Evolutionary conservation across 345 rosid genomes (phyloP).

Genomic region (Microthlaspi erraticum): DNA sequence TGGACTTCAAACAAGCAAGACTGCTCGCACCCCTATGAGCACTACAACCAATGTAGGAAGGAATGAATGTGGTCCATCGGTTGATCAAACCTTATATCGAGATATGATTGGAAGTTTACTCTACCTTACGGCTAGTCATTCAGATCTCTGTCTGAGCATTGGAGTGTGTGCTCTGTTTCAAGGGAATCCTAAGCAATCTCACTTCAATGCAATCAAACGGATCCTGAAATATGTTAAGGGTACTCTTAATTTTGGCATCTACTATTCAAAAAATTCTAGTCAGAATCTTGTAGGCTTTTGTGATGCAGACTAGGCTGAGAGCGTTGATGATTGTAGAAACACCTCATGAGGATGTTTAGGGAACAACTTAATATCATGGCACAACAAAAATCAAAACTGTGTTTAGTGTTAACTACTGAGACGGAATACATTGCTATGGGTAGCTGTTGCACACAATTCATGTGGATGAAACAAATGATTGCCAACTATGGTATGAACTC

Average conservation of each 20-base stretch:
- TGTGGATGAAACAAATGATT: neutral
- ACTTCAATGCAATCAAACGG: rapidly evolving
- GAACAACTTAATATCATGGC: neutral
- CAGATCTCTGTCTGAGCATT: neutral
- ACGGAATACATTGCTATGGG: neutral
- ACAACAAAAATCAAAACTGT: neutral
- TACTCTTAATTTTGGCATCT: rapidly evolving
- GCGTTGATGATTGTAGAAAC: neutral
- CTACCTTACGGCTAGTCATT: too few relatives aligned
- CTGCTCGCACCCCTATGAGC: neutral
- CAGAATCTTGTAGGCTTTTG: neutral
- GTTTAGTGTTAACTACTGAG: neutral
- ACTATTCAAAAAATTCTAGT: neutral
- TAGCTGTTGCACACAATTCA: neutral
- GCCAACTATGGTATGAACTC: neutral
- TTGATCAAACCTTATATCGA: too few relatives aligned
- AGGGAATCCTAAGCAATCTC: rapidly evolving
- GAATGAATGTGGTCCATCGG: neutral
- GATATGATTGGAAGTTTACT: neutral
- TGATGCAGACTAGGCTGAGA: neutral
- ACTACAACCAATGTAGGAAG: neutral
- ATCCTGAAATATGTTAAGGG: neutral
- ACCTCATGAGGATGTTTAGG: neutral
- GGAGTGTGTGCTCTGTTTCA: neutral
- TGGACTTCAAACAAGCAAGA: neutral